Conservation (phyloP, 2,329 filamentous ascomycete species). For the Zymoseptoria brevis region DNA sequence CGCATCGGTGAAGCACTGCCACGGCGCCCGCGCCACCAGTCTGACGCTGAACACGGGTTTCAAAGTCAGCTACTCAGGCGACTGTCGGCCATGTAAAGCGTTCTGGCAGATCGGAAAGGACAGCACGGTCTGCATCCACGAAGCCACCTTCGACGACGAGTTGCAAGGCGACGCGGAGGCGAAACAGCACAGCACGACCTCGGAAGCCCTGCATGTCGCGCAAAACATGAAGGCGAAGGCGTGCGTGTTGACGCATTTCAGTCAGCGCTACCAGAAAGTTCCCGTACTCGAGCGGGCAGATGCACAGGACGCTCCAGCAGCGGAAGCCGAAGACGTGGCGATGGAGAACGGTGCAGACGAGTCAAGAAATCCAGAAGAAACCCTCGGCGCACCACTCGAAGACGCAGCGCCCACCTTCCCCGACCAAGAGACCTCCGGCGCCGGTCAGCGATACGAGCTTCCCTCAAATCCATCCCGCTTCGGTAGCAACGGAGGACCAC, state of each 20-base stretch:
- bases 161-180: constrained; percentile 66
- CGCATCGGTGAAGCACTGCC: constrained; percentile 68
- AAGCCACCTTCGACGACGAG: constrained; percentile 92
- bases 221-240: constrained; percentile 69
- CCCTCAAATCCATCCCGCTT: constrained; percentile 7
- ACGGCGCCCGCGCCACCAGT: constrained; percentile 65
- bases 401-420: constrained; percentile 21
- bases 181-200: constrained; percentile 86
- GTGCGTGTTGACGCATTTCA: constrained; percentile 88
- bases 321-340: constrained; percentile 3
- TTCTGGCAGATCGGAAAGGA: constrained; percentile 66
- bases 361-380: constrained; percentile 9
- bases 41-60: constrained; percentile 73
- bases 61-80: constrained; percentile 86
- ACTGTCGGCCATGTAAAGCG: constrained; percentile 68
- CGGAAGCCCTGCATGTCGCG: constrained; percentile 74
- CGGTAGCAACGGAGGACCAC: neutral
- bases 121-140: constrained; percentile 81
- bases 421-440: constrained; percentile 4
- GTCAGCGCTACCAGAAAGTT: constrained; percentile 80
- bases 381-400: constrained; percentile 22
- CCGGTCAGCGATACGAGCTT: constrained; percentile 17
- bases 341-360: constrained; percentile 13
- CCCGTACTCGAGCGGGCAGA: constrained; percentile 43
- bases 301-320: constrained; percentile 19